A percentile compares a stretch with the other conserved stretches of the same genome.
Evolutionary conservation across 345 rosid genomes (phyloP).

Genomic region (Mallotus nudiflorus): DNA sequence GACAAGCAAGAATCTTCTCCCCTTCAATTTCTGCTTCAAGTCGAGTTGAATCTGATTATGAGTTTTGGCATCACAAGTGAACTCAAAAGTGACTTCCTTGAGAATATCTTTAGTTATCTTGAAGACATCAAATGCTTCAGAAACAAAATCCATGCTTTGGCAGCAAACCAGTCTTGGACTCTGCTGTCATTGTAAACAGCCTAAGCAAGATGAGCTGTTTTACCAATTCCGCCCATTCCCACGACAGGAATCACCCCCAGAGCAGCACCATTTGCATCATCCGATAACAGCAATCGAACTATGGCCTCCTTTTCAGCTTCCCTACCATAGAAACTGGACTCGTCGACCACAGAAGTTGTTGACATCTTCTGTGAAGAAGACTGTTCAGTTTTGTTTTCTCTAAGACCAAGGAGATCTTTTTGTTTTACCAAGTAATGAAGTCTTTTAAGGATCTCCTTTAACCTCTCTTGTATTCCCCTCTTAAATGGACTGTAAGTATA

Average conservation of each 20-base stretch:
- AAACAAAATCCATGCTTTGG: slow-evolving; percentile 14
- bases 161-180: not conserved
- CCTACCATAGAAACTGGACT: slow-evolving; percentile 26
- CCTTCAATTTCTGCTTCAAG: not conserved
- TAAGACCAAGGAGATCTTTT: slow-evolving; percentile 19
- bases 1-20: too few species aligned
- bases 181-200: not conserved
- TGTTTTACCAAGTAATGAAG: slow-evolving; percentile 13
- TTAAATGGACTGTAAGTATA: slow-evolving; percentile 14
- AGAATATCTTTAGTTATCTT: slow-evolving; percentile 5
- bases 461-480: too few species aligned
- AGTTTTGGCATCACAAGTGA: not conserved
- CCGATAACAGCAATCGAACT: slow-evolving; percentile 5
- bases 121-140: not conserved
- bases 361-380: not conserved
- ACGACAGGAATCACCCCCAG: slow-evolving; percentile 28
- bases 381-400: not conserved
- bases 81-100: not conserved
- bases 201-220: slow-evolving; percentile 11
- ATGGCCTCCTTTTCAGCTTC: slow-evolving; percentile 18
- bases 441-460: too few species aligned
- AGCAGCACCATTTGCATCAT: too few species aligned
- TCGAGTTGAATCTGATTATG: not conserved
- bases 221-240: slow-evolving; percentile 18
- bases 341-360: slow-evolving; percentile 24